Percentiles rank a stretch among this genome's conserved stretches.
phyloP scores from a whole-genome alignment of 2,329 filamentous ascomycete species.

The Hypoxylon sp. region DNA sequence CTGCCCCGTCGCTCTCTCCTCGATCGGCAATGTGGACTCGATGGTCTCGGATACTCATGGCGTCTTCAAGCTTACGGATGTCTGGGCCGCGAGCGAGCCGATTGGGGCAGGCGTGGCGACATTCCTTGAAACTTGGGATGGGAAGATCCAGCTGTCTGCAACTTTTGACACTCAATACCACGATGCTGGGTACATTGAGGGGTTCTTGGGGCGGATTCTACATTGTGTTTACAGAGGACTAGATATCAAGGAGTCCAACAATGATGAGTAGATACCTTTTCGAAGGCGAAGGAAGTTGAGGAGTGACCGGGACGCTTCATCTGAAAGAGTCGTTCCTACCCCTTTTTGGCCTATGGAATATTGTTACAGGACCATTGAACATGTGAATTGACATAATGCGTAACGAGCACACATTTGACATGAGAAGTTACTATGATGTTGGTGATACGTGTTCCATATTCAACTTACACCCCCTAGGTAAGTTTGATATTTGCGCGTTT shows the following conservation, averaged over 20 bases:
- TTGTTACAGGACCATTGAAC: too few species aligned
- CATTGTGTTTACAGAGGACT: constrained; percentile 14
- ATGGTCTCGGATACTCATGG: constrained; percentile 14
- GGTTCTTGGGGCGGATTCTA: constrained; percentile 16
- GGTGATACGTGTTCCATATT: too few species aligned
- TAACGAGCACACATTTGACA: too few species aligned
- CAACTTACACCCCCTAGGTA: too few species aligned
- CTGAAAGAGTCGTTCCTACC: too few species aligned
- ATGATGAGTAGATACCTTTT: too few species aligned
- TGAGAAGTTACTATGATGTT: too few species aligned
- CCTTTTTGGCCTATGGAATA: too few species aligned
- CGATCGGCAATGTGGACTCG: constrained; percentile 22
- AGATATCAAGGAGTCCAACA: not conserved
- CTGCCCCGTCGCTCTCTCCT: constrained; percentile 25
- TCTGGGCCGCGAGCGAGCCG: constrained; percentile 26
- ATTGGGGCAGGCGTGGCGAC: constrained; percentile 25
- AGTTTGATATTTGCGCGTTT: too few species aligned
- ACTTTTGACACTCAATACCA: constrained; percentile 28
- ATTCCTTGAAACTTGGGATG: constrained; percentile 23
- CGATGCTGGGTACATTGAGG: constrained; percentile 11
- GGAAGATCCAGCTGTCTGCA: constrained; percentile 17
- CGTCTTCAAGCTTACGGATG: constrained; percentile 10
- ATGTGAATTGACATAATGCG: too few species aligned
- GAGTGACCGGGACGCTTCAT: too few species aligned
- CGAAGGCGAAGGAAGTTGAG: too few species aligned